Percentiles rank a stretch among this genome's conserved stretches.
Evolutionary conservation across 345 rosid species (phyloP).

Genomic region (Corchorus capsularis): DNA sequence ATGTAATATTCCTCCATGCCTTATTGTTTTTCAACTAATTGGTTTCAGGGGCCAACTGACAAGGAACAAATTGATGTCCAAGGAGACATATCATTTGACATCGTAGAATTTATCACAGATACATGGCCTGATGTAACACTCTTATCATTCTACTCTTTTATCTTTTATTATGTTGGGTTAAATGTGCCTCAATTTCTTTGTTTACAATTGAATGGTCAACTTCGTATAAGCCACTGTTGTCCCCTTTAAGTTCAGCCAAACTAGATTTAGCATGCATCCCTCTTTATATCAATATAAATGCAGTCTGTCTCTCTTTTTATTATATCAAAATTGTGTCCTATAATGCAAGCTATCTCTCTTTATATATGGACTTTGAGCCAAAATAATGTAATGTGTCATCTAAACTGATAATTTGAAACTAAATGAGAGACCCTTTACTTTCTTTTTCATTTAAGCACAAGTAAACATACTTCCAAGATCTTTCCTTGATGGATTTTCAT

Average conservation of each 20-base stretch:
- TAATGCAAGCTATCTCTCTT: conserved; percentile 3
- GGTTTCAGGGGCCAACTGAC: conserved; percentile 54
- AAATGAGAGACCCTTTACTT: not conserved
- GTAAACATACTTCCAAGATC: conserved; percentile 9
- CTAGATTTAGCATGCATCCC: conserved; percentile 10
- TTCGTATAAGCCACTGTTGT: not conserved
- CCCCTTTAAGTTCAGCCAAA: conserved; percentile 12
- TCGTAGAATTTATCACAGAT: conserved; percentile 43
- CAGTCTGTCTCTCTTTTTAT: not conserved
- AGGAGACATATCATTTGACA: conserved; percentile 53
- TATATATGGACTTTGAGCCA: not conserved
- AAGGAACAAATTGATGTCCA: conserved; percentile 66
- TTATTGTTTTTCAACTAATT: conserved; percentile 14
- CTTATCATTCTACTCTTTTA: conserved; percentile 9
- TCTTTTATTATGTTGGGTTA: not conserved
- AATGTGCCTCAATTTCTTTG: not conserved
- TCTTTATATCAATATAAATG: not conserved
- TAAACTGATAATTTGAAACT: not conserved
- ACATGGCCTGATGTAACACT: conserved; percentile 47
- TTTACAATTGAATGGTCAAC: not conserved
- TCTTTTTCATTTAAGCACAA: not conserved
- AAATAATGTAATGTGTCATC: not conserved
- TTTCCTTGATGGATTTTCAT: not conserved
- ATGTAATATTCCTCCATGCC: not conserved
- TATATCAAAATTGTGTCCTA: not conserved